Evolutionary conservation across 2,329 filamentous ascomycete genomes (phyloP).

Genomic region (Aureobasidium sp.): DNA sequence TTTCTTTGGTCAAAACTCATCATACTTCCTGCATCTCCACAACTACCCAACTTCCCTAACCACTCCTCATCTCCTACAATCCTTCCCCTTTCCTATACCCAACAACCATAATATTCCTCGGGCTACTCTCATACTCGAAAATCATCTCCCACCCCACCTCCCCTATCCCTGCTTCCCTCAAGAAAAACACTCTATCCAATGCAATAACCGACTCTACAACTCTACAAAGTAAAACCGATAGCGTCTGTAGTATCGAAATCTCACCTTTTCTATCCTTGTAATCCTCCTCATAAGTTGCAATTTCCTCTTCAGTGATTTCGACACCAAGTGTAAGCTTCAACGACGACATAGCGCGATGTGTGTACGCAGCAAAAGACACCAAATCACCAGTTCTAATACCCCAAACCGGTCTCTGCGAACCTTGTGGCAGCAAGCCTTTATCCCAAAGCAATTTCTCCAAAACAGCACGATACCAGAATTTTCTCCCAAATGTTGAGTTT

Average conservation of each 20-base stretch:
- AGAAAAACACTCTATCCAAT: conserved; percentile 22
- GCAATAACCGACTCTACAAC: conserved; percentile 23
- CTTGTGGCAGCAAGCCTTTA: conserved; percentile 13
- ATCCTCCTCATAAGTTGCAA: conserved; percentile 20
- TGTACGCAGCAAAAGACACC: conserved; percentile 15
- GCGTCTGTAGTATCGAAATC: conserved; percentile 23
- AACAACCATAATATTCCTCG: conserved; percentile 25
- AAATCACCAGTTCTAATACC: conserved; percentile 24
- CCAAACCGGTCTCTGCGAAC: conserved; percentile 21
- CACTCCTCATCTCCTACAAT: too few species aligned
- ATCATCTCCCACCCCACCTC: conserved; percentile 16
- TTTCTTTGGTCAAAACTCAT: too few species aligned
- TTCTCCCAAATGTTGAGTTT: conserved; percentile 20
- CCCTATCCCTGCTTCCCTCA: conserved; percentile 11
- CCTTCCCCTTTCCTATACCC: conserved; percentile 5
- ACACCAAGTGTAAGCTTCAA: conserved; percentile 12
- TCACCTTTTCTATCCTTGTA: conserved; percentile 17
- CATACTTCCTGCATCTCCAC: too few species aligned
- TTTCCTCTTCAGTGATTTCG: conserved; percentile 20
- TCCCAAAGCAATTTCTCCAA: conserved; percentile 24
- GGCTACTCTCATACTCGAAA: conserved; percentile 22
- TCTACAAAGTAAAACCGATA: conserved; percentile 24
- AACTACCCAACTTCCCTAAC: too few species aligned
- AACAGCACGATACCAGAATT: conserved; percentile 23
- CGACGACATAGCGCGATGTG: conserved; percentile 18